A percentile compares a stretch with the other conserved stretches of the same genome.
Evolutionary conservation across 2,329 filamentous ascomycete species (phyloP).

Genomic region (Thermoascus crustaceus): DNA sequence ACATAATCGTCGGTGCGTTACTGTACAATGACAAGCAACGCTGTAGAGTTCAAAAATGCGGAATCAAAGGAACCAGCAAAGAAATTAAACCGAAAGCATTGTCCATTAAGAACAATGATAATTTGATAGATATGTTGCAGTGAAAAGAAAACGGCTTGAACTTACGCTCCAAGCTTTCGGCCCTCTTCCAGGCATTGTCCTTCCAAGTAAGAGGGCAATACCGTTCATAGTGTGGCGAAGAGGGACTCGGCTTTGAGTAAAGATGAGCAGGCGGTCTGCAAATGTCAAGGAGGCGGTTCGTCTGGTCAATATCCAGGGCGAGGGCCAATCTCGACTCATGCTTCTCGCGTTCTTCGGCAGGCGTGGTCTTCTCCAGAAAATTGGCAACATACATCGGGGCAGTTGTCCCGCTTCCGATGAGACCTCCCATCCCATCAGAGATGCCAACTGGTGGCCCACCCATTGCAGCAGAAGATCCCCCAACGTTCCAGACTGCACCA

Average conservation of each 20-base stretch:
- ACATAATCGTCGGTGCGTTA: no score
- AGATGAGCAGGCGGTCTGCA: conserved; percentile 15
- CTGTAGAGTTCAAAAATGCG: no score
- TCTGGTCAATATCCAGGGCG: conserved; percentile 70
- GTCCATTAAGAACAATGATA: no score
- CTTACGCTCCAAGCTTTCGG: conserved; percentile 27
- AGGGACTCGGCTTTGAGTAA: conserved; percentile 16
- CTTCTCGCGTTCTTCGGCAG: conserved; percentile 55
- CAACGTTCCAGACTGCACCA: conserved; percentile 69
- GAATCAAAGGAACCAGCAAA: no score
- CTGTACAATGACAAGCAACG: no score
- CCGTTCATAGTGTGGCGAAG: conserved; percentile 21
- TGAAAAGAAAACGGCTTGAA: conserved; percentile 5
- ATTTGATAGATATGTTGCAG: not conserved
- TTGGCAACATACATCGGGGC: conserved; percentile 55
- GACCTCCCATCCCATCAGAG: conserved; percentile 55
- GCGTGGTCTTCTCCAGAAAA: conserved; percentile 44
- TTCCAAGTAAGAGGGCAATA: conserved; percentile 31
- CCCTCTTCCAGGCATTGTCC: conserved; percentile 30
- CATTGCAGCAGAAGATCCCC: conserved; percentile 54
- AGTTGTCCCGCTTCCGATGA: conserved; percentile 62
- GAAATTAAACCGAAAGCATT: not conserved
- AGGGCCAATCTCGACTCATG: conserved; percentile 69
- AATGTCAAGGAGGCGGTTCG: conserved; percentile 57
- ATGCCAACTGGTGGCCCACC: conserved; percentile 38